phyloP scores from a whole-genome alignment of 2,329 filamentous ascomycete genomes.

The Trichophyton verrucosum region DNA sequence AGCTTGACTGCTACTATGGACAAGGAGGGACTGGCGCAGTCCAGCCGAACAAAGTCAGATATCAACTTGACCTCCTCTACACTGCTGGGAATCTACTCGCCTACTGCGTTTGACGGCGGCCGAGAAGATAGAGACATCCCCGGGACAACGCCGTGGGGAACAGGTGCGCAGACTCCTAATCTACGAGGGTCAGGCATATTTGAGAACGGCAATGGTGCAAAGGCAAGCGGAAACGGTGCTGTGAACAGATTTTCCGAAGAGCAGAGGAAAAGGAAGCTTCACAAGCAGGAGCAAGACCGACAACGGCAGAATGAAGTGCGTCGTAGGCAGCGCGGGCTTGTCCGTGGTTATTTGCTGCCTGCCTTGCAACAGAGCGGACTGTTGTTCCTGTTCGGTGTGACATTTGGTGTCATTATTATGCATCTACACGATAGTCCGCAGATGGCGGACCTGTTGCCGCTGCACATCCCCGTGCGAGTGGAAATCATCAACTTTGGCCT shows the following conservation, averaged over 20 bases:
- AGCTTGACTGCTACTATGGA: conserved; percentile 13
- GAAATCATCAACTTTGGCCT: conserved; percentile 40
- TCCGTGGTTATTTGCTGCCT: conserved; percentile 39
- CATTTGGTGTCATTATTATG: conserved; percentile 70
- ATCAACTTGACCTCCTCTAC: conserved; percentile 82
- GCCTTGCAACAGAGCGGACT: conserved; percentile 47
- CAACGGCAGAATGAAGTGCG: not conserved
- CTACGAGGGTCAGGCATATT: conserved; percentile 17
- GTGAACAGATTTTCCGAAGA: not conserved
- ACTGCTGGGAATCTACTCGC: conserved; percentile 80
- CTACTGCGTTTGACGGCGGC: conserved; percentile 42
- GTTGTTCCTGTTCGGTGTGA: conserved; percentile 66
- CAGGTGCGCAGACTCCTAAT: conserved; percentile 58
- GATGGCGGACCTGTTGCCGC: conserved; percentile 32
- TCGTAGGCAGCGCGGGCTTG: not conserved
- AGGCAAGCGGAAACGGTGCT: not conserved
- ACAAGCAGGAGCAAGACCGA: not conserved
- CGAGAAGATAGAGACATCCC: conserved; percentile 8
- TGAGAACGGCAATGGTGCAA: not conserved
- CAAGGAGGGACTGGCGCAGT: conserved; percentile 29
- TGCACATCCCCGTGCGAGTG: conserved; percentile 42
- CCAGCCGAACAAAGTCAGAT: conserved; percentile 62
- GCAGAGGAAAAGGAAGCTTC: not conserved
- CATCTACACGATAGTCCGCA: conserved; percentile 58
- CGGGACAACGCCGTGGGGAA: conserved; percentile 57